These are phyloP conservation scores for Pyricularia sp. DNA, from an alignment of 2,329 filamentous ascomycete species.

Conservation along the genomic window DNA sequence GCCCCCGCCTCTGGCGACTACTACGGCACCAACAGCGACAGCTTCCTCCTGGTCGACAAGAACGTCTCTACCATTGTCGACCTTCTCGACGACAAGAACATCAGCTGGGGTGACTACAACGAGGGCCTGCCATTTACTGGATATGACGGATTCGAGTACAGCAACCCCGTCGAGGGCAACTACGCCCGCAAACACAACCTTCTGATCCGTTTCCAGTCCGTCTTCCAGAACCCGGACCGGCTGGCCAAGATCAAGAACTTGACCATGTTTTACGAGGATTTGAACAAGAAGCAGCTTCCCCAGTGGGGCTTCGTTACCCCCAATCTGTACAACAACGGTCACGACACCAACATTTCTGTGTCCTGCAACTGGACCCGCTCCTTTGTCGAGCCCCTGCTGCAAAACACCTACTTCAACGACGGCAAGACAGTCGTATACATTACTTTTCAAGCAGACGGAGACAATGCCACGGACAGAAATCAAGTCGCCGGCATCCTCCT, in stretches of 20 bases:
- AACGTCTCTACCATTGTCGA: conserved; percentile 63
- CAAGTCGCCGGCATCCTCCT: conserved; percentile 61
- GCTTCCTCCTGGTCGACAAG: conserved; percentile 44
- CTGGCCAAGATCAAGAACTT: conserved; percentile 67
- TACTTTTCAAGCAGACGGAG: conserved; percentile 34
- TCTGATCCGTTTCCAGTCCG: conserved; percentile 54
- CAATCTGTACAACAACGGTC: conserved; percentile 68
- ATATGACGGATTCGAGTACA: conserved; percentile 58
- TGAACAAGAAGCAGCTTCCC: conserved; percentile 52
- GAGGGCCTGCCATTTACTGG: conserved; percentile 71
- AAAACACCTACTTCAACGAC: conserved; percentile 60
- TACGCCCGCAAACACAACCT: conserved; percentile 81
- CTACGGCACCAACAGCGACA: conserved; percentile 63
- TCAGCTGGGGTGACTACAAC: conserved; percentile 66
- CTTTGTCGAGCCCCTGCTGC: conserved; percentile 63
- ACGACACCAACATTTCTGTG: conserved; percentile 62
- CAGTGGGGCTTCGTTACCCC: conserved; percentile 66
- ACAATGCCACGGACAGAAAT: conserved; percentile 43
- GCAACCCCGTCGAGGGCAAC: conserved; percentile 55
- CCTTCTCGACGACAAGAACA: conserved; percentile 53
- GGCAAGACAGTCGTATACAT: conserved; percentile 62
- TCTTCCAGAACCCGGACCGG: conserved; percentile 49
- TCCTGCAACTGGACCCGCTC: conserved; percentile 58
- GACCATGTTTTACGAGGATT: conserved; percentile 57
- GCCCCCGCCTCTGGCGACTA: conserved; percentile 61